Conservation (phyloP, 1,139 yeast genomes). For the Blastobotrys capitulatus region DNA sequence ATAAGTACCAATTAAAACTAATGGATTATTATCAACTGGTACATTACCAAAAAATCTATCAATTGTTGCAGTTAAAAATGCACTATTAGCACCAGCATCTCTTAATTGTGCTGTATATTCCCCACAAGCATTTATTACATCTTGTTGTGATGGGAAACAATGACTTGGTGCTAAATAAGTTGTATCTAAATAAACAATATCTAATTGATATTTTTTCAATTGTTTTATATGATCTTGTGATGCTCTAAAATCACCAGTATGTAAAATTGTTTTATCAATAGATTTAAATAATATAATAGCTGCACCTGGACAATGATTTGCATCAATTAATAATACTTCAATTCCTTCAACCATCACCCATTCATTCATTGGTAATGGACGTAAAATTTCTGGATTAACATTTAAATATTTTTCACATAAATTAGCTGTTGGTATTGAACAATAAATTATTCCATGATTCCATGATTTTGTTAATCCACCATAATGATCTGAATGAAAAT, state of each 20-base stretch:
- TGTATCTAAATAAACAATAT: constrained; percentile 52
- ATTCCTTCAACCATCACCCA: constrained; percentile 40
- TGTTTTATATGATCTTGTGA: constrained; percentile 34
- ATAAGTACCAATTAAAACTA: constrained; percentile 83
- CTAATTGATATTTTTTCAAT: constrained; percentile 25
- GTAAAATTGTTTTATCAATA: constrained; percentile 43
- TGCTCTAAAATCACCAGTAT: constrained; percentile 92
- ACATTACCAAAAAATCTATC: constrained; percentile 17
- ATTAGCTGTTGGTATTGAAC: constrained; percentile 63
- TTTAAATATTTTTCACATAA: constrained; percentile 51
- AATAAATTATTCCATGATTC: constrained; percentile 63
- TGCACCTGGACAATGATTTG: constrained; percentile 97
- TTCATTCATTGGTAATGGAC: constrained; percentile 42
- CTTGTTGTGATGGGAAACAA: constrained; percentile 70
- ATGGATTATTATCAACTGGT: constrained; percentile 21
- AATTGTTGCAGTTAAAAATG: constrained; percentile 15
- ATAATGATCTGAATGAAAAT: constrained; percentile 92
- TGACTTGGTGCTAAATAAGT: constrained; percentile 76
- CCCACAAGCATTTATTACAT: constrained; percentile 56
- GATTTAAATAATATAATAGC: constrained; percentile 65
- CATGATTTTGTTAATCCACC: constrained; percentile 78
- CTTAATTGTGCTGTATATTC: constrained; percentile 44
- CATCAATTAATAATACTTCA: constrained; percentile 62
- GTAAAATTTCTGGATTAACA: constrained; percentile 49
- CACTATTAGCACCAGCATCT: constrained; percentile 22